phyloP scores from a whole-genome alignment of 768 basidiomycete species.

The Gymnopilus dilepis region DNA sequence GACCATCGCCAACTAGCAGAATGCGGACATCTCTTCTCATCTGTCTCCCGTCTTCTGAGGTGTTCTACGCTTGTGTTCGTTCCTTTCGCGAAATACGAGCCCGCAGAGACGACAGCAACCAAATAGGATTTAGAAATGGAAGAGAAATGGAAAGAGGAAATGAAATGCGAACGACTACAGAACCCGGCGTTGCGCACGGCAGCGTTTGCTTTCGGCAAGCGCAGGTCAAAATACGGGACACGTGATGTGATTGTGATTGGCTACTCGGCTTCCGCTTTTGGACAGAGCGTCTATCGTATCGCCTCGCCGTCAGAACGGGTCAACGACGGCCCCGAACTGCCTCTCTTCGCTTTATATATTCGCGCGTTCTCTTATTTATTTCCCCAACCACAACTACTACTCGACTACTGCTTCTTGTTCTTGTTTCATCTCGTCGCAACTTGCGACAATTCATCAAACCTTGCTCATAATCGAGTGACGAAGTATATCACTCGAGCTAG shows the following conservation, averaged over 20 bases:
- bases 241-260: slow-evolving; percentile 13
- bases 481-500: background rate
- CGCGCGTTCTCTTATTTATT: background rate
- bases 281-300: background rate
- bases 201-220: slow-evolving; percentile 1
- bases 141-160: background rate
- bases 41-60: slow-evolving; percentile 17
- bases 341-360: background rate
- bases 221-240: background rate
- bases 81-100: background rate
- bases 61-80: background rate
- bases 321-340: slow-evolving; percentile 5
- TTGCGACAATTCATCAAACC: background rate
- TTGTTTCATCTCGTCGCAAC: too few relatives aligned
- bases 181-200: background rate
- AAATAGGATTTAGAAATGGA: background rate
- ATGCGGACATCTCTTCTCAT: slow-evolving; percentile 96
- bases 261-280: background rate
- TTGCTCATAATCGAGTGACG: background rate
- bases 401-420: too few relatives aligned
- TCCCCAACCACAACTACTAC: background rate
- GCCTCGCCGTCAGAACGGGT: background rate
- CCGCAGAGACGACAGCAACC: background rate
- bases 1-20: slow-evolving; percentile 92
- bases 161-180: background rate